A percentile compares a stretch with the other conserved stretches of the same genome.
phyloP scores from a whole-genome alignment of 2,329 filamentous ascomycete genomes.

The Talaromyces sp. region DNA sequence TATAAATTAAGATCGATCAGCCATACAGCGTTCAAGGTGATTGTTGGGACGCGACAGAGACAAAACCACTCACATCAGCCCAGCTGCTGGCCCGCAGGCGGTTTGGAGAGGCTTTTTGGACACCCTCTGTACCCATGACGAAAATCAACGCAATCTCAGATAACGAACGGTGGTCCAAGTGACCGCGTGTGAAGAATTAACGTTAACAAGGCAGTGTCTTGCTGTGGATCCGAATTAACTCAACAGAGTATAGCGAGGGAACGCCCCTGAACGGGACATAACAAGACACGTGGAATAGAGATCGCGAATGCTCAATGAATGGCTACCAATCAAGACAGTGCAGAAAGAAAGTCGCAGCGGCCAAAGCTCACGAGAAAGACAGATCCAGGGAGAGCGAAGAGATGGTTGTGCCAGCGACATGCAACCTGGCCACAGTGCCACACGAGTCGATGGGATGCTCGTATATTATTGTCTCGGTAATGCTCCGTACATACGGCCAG shows the following conservation, averaged over 20 bases:
- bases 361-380: background rate
- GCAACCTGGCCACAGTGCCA: background rate
- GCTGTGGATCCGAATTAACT: background rate
- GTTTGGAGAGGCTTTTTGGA: slow-evolving; percentile 7
- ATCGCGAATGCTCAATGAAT: background rate
- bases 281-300: background rate
- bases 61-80: slow-evolving; percentile 16
- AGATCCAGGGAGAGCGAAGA: background rate
- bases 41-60: background rate
- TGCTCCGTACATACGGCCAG: background rate
- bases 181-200: background rate
- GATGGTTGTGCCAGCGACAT: background rate
- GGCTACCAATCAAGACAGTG: background rate
- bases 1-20: slow-evolving; percentile 19
- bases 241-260: background rate
- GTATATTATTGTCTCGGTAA: background rate
- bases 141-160: background rate
- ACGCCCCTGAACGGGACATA: background rate
- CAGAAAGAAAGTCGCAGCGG: background rate
- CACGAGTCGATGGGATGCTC: background rate
- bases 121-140: background rate
- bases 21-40: background rate
- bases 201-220: background rate
- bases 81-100: slow-evolving; percentile 14
- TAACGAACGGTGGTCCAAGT: background rate